Evolutionary conservation across 2,329 filamentous ascomycete species (phyloP).

Genomic region (Teratosphaeria destructans): DNA sequence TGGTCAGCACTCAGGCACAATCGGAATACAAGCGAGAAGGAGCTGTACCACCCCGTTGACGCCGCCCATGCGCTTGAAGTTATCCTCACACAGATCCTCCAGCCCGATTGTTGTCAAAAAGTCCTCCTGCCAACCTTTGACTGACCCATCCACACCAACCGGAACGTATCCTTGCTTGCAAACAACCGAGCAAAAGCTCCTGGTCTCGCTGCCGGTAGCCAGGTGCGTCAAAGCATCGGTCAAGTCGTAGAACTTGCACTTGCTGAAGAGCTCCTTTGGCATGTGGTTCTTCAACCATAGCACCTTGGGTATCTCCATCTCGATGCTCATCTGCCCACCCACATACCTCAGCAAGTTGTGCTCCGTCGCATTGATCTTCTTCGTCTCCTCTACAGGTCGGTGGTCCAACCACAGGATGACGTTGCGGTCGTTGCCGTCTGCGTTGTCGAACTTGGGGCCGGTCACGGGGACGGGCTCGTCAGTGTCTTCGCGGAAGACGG

Average conservation of each 20-base stretch:
- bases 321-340: constrained; percentile 94
- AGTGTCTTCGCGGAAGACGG: constrained; percentile 80
- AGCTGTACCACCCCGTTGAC: constrained; percentile 76
- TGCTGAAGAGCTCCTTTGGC: constrained; percentile 78
- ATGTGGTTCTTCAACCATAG: constrained; percentile 98
- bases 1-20: constrained; percentile 21
- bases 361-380: constrained; percentile 82
- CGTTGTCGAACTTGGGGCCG: constrained; percentile 68
- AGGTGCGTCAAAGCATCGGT: constrained; percentile 88
- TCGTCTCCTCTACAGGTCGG: constrained; percentile 78
- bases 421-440: constrained; percentile 76
- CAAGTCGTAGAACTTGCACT: constrained; percentile 95
- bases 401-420: constrained; percentile 98
- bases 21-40: constrained; percentile 3
- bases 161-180: constrained; percentile 97
- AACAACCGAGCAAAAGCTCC: constrained; percentile 91
- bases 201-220: constrained; percentile 80
- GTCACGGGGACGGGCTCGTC: constrained; percentile 88
- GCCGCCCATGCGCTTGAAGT: constrained; percentile 88
- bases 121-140: constrained; percentile 96
- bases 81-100: constrained; percentile 69
- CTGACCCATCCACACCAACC: constrained; percentile 91
- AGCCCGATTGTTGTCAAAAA: constrained; percentile 82
- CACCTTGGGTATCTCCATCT: constrained; percentile 99
- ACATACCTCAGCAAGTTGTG: constrained; percentile 95